phyloP scores from a whole-genome alignment of 441 rosid species.

The Populus hybrid region DNA sequence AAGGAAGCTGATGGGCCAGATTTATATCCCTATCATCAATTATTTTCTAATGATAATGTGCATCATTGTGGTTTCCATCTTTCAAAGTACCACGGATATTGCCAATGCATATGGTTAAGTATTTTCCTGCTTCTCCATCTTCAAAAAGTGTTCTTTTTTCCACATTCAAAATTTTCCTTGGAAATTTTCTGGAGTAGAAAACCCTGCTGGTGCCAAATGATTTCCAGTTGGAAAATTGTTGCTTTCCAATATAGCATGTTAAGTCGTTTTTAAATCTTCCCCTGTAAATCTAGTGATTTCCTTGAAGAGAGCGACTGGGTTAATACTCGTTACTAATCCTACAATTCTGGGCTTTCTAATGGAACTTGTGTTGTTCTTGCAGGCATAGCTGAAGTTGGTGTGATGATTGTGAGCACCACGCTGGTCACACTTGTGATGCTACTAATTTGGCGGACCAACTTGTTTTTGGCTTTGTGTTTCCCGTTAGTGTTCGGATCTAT shows the following conservation, averaged over 20 bases:
- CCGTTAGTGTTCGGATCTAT: conserved; percentile 73
- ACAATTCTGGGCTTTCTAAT: background rate
- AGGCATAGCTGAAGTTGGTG: conserved; percentile 99
- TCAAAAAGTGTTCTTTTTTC: background rate
- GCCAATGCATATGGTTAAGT: conserved; percentile 93
- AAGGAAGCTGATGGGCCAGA: conserved; percentile 78
- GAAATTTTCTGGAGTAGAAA: background rate
- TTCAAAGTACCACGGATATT: conserved; percentile 77
- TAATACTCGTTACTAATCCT: background rate
- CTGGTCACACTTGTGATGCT: conserved; percentile 95
- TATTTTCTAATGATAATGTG: conserved; percentile 96
- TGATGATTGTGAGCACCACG: conserved; percentile 82
- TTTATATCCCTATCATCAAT: conserved; percentile 84
- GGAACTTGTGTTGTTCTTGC: conserved; percentile 20
- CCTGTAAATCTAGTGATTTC: background rate
- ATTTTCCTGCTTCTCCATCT: conserved; percentile 12
- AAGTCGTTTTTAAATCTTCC: background rate
- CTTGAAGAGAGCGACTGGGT: background rate
- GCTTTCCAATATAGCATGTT: background rate
- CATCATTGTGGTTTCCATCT: conserved; percentile 75
- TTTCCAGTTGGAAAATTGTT: background rate
- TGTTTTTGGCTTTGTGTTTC: conserved; percentile 67
- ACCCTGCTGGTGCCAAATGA: background rate
- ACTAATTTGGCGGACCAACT: conserved; percentile 88
- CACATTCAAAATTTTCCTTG: background rate